phyloP scores from a whole-genome alignment of 345 rosid species.

The Reutealis trisperma region DNA sequence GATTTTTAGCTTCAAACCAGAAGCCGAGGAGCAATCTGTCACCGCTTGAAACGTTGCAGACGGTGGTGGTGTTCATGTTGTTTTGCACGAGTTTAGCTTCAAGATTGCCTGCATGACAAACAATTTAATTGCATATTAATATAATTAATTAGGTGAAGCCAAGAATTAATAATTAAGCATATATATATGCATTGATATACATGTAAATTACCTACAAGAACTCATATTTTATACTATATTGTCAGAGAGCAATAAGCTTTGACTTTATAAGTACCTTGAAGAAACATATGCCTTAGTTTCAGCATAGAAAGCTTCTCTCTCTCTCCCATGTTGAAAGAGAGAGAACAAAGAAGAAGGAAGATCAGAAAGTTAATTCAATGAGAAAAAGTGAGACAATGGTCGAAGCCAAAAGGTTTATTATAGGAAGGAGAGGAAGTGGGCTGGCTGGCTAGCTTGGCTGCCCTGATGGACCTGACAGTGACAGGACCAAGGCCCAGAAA shows the following conservation, averaged over 20 bases:
- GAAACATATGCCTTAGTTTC: slow-evolving; percentile 38
- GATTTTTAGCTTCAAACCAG: slow-evolving; percentile 15
- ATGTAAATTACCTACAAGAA: too few species aligned
- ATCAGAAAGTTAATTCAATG: background rate
- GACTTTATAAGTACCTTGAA: slow-evolving; percentile 26
- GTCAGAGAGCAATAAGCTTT: background rate
- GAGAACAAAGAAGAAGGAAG: slow-evolving; percentile 2
- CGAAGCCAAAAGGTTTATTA: slow-evolving; percentile 18
- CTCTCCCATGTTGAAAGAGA: slow-evolving; percentile 27
- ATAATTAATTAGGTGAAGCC: too few species aligned
- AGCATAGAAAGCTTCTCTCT: slow-evolving; percentile 38
- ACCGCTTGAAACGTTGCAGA: background rate
- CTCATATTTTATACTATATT: too few species aligned
- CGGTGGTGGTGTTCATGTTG: slow-evolving; percentile 1
- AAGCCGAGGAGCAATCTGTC: slow-evolving; percentile 4
- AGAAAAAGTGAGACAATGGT: background rate
- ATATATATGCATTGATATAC: too few species aligned
- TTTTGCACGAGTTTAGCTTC: slow-evolving; percentile 19
- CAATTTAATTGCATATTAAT: too few species aligned
- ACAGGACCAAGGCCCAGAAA: slow-evolving; percentile 47
- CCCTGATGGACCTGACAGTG: slow-evolving; percentile 41
- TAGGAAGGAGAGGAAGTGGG: slow-evolving; percentile 15
- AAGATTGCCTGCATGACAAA: slow-evolving; percentile 23
- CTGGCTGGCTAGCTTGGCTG: slow-evolving; percentile 53
- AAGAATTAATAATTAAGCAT: too few species aligned